Base-by-base conservation (phyloP, 23 red algal species). In the Gracilaria domingensis region DNA sequence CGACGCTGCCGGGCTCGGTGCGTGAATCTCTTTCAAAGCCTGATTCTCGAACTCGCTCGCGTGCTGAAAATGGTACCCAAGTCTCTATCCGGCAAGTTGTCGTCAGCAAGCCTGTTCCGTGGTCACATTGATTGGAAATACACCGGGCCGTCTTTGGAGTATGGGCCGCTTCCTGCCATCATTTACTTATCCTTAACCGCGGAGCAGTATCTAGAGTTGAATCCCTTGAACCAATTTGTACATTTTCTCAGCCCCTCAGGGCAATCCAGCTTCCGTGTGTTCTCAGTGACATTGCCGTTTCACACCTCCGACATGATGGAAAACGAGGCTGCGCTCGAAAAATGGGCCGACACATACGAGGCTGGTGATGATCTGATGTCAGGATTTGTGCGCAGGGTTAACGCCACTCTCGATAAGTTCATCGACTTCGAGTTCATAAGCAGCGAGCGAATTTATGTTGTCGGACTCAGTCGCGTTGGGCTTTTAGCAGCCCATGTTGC, bases 151-250 rank as follows among this genome's bases (percentile, higher is more conserved):
- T 36, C 90, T 17, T 67, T 86, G 21, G 6, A 34, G 25, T 21
- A 42, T 20, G 79, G 78, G 32, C 53, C 82, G 20, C 61, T 93
- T 20, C 90, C 90, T 7, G 90, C 90, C 34, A 86, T 93, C 13
- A 25, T 93, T 9, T 93, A 93, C 71, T 80, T 93, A 12, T 55
- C 90, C 14, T 50, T 93, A 34, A 86, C 90, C 12, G 80, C 90
- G 12, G 42, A 61, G 26, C 90, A 93, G 33, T 93, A 80, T 32
- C 81, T 93, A 9, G 61, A 86, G 57, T 81, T 93, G 7, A 36
- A 80, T 64, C 90, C 90, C 7, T 93, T 79, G 51, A 93, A 93
- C 90, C 90, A 93, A 23, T 81, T 91, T 79, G 61, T 72, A 4
- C 25, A 47, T 28, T 75, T 42, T 6, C 54, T 83, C 4, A 56